Base-by-base conservation (phyloP, 2,329 filamentous ascomycete species). In the Diaporthe ampelina region DNA sequence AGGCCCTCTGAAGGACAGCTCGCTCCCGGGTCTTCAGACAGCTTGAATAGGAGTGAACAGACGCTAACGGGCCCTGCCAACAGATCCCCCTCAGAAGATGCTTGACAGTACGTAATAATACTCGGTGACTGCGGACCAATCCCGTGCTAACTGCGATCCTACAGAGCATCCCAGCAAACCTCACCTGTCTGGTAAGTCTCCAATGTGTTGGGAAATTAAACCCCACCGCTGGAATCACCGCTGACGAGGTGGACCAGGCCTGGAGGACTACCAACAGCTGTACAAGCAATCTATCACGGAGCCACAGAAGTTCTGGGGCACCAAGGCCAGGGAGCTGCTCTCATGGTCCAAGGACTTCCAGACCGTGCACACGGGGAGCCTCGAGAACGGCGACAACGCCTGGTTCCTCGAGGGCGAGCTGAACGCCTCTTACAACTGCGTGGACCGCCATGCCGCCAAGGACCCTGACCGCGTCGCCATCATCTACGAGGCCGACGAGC, bases 401-500 rank as follows among this genome's bases (percentile, higher is more conserved):
- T 99, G 97, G 96, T 99, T 98, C 82, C 86, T 95, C 76, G 97
- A 98, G 87, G 97, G 97, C 78, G 91, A 93, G 80, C 88, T 99
- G 81, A 99, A 99, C 81, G 97, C 97, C 77, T 97, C 94, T 37
- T 98, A 95, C 91, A 99, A 99, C 88, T 97, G 95, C 81, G 93
- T 99, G 77, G 97, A 99, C 82, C 94, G 97, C 76, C 96, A 98
- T 84, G 97, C 97, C n/a, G 91, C 97, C 85, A 95, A 95, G 86
- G 92, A 98, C 85, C 97, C 97, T 63, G 87, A 98, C 86, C 95
- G 93, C 86, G 92, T 97, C 63, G 97, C 97, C 83, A 97, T 99
- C 86, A 98, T 98, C 86, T 99, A 98, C 88, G 97, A 99, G 88
- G 96, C 95, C 76, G 97, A 99, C 81, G 97, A 99, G 85, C 91